Evolutionary conservation across 176 grass and related monocot genomes (phyloP).

Genomic region (Aegilops umbellulata): DNA sequence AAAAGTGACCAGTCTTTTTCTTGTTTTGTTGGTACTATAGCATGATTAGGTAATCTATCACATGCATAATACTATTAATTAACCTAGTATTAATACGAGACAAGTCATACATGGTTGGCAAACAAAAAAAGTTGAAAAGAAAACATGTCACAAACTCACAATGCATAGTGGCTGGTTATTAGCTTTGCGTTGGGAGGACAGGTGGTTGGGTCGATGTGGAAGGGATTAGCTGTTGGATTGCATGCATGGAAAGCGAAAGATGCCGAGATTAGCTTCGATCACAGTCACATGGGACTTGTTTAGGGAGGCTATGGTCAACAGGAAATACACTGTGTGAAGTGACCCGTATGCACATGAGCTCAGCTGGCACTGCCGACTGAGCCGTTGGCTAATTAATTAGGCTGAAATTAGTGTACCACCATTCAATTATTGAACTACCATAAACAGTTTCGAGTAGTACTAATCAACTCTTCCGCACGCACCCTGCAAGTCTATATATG

Average conservation of each 20-base stretch:
- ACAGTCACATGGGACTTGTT: constrained; percentile 17
- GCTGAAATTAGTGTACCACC: background rate
- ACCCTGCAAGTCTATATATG: background rate
- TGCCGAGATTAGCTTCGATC: background rate
- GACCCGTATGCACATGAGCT: background rate
- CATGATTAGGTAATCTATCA: background rate
- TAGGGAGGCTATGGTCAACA: constrained; percentile 11
- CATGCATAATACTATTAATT: background rate
- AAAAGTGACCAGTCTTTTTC: too few relatives aligned
- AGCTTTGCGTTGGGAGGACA: background rate
- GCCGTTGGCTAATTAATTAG: background rate
- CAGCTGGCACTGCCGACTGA: background rate
- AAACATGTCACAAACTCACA: too few relatives aligned
- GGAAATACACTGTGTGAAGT: constrained; percentile 16
- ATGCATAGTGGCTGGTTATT: background rate
- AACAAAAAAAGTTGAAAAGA: too few relatives aligned
- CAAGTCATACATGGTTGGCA: too few relatives aligned
- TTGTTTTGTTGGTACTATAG: too few relatives aligned
- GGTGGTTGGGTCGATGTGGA: background rate
- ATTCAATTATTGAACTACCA: background rate
- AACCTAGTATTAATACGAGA: too few relatives aligned
- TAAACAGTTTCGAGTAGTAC: background rate
- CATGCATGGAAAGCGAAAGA: constrained; percentile 25
- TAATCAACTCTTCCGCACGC: background rate
- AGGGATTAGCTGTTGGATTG: constrained; percentile 21